Evolutionary conservation across 768 basidiomycete genomes (phyloP), one percentile per base, ranked within the genome.

Genomic region (Podaxis sp.): DNA sequence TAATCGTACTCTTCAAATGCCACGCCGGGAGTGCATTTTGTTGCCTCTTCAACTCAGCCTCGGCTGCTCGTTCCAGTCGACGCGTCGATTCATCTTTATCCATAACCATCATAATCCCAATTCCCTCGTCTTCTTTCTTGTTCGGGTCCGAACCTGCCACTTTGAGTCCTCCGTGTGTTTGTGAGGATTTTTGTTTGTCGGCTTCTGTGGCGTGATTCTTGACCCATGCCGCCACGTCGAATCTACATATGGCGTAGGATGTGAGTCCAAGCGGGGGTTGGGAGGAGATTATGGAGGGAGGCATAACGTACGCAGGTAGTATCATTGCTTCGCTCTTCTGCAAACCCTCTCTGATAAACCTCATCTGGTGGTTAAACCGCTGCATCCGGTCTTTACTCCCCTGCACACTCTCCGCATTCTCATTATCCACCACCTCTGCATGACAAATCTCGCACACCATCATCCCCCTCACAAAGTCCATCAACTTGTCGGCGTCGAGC

Each of bases 381-480:
- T 95, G 91, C 94, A 98, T 97, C 61, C 93, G 83, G 72, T 98
- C 96, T 74, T 96, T 90, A 67, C 88, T 92, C 9, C 91, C 92
- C 61, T 78, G 77, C 5, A 91, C 89, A 61, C 85, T 90, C 74
- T 93, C 93, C 7, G 90, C 86, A 64, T 95, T 89, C 73, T 95
- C 93, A 67, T 97, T 95, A 72, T 98, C 92, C 27, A 91, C 79
- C 13, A 98, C 82, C 70, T 96, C 95, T 25, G 85, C 86, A 35
- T 80, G 83, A 69, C 96, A 98, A 62, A 90, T 85, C 71, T 96
- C 94, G 73, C 97, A 99, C 27, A 87, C 78, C 65, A 98, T 85
- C 5, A 82, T 74, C 57, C 85, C 85, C 23, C 77, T 79, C 37
- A 70, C 51, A 62, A 85, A 86, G 72, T 95, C 90, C 79, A 93